Conservation (phyloP, 192 early-diverging fungal species). For the Podochytrium sp. region DNA sequence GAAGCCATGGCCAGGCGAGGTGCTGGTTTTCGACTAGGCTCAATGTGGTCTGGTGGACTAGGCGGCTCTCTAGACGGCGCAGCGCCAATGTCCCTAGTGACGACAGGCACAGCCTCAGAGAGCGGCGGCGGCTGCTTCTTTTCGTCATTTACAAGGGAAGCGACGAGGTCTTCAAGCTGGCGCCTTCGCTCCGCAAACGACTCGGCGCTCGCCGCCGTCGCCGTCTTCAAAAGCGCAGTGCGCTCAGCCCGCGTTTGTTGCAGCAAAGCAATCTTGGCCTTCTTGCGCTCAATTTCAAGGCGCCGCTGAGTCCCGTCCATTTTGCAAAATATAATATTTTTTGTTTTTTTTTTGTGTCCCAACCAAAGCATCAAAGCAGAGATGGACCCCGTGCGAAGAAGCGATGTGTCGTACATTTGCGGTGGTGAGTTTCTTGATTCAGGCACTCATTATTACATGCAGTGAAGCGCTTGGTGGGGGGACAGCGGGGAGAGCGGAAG, state of each 20-base stretch:
- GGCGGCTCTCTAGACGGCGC: too few relatives aligned
- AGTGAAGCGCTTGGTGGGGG: background rate
- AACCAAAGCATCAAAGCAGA: background rate
- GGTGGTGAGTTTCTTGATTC: slow-evolving; percentile 39
- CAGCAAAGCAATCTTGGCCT: slow-evolving; percentile 88
- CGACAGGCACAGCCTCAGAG: background rate
- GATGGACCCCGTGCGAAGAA: slow-evolving; percentile 26
- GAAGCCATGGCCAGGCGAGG: slow-evolving; percentile 71
- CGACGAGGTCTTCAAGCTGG: slow-evolving; percentile 87
- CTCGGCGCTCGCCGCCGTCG: slow-evolving; percentile 2
- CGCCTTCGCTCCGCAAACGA: slow-evolving; percentile 48
- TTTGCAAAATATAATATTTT: too few relatives aligned
- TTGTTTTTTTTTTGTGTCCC: too few relatives aligned
- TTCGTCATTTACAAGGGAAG: slow-evolving; percentile 77
- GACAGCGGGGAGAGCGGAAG: background rate
- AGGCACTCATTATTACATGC: background rate
- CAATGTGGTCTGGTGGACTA: too few relatives aligned
- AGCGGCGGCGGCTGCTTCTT: background rate
- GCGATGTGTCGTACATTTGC: slow-evolving; percentile 49
- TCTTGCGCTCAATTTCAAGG: slow-evolving; percentile 85
- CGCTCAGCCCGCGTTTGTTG: slow-evolving; percentile 82
- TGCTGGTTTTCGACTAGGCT: slow-evolving; percentile 46
- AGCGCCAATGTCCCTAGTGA: slow-evolving; percentile 22
- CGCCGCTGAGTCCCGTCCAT: slow-evolving; percentile 19
- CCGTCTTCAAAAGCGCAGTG: slow-evolving; percentile 15